These are phyloP conservation scores for Aureobasidium mangrovei DNA, from an alignment of 2,329 filamentous ascomycete genomes.

Conservation along the genomic window DNA sequence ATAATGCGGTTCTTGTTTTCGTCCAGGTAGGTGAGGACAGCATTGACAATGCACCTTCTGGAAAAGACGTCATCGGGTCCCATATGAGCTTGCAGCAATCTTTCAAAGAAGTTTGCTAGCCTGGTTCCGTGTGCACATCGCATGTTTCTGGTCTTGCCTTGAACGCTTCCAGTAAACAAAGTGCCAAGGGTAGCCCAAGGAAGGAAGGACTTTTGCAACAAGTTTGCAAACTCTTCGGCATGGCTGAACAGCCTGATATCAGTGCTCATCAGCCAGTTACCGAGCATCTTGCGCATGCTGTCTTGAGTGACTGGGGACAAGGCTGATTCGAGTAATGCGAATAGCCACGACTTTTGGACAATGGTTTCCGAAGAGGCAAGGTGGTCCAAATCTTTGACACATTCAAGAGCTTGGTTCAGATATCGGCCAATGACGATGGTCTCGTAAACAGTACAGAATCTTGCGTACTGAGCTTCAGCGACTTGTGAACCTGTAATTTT, in stretches of 20 bases:
- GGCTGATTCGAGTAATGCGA: slow-evolving; percentile 34
- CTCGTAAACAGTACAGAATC: slow-evolving; percentile 39
- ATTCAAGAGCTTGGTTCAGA: slow-evolving; percentile 40
- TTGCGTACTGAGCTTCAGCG: slow-evolving; percentile 29
- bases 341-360: slow-evolving; percentile 32
- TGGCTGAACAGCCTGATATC: slow-evolving; percentile 19
- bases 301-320: slow-evolving; percentile 36
- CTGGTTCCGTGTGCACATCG: slow-evolving; percentile 34
- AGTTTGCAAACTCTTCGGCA: slow-evolving; percentile 24
- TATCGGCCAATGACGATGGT: slow-evolving; percentile 42
- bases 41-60: slow-evolving; percentile 20
- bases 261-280: slow-evolving; percentile 35
- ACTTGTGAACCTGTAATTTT: neutral
- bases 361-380: slow-evolving; percentile 28
- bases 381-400: slow-evolving; percentile 34
- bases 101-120: slow-evolving; percentile 29
- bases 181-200: slow-evolving; percentile 40
- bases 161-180: slow-evolving; percentile 34
- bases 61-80: slow-evolving; percentile 15
- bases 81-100: slow-evolving; percentile 22
- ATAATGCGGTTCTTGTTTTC: slow-evolving; percentile 18
- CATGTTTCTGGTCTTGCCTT: slow-evolving; percentile 23
- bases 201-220: slow-evolving; percentile 34
- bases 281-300: slow-evolving; percentile 38
- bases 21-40: slow-evolving; percentile 28